Percentiles rank a stretch among this genome's conserved stretches.
These are phyloP conservation scores for Cylindricascospora bacillispora DNA, from an alignment of 1,139 yeast species.

Conservation along the genomic window DNA sequence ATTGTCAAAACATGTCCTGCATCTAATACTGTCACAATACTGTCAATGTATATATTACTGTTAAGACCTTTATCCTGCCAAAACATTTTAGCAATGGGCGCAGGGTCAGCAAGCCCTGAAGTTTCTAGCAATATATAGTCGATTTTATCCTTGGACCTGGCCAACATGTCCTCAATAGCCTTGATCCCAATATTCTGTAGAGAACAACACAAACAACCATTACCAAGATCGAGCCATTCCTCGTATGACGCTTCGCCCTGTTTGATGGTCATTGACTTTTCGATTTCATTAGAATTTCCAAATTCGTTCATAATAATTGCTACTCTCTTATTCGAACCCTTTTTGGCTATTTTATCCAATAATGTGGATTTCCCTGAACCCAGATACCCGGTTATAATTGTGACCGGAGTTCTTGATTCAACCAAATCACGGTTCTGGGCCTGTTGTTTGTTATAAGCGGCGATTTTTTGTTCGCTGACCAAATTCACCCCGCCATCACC, in stretches of 20 bases:
- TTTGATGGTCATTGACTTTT: constrained; percentile 68
- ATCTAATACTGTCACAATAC: constrained; percentile 87
- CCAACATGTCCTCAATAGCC: constrained; percentile 83
- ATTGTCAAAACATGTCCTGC: constrained; percentile 53
- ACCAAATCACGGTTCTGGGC: constrained; percentile 24
- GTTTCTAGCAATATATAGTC: constrained; percentile 89
- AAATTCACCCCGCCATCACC: constrained; percentile 21
- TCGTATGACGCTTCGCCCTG: constrained; percentile 53
- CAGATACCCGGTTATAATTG: constrained; percentile 85
- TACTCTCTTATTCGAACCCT: constrained; percentile 45
- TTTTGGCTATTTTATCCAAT: constrained; percentile 57
- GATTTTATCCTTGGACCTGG: constrained; percentile 55
- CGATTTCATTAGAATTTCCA: constrained; percentile 83
- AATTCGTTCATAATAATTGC: constrained; percentile 89
- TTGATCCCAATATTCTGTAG: constrained; percentile 89
- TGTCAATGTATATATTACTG: constrained; percentile 80
- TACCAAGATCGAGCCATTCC: constrained; percentile 93
- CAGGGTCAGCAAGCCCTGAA: constrained; percentile 98
- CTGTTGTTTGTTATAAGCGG: constrained; percentile 20
- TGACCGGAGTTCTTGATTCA: constrained; percentile 58
- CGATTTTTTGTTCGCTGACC: constrained; percentile 21
- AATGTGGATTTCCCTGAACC: constrained; percentile 94
- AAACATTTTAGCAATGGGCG: constrained; percentile 91
- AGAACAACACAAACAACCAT: constrained; percentile 94
- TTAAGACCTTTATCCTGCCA: constrained; percentile 89